phyloP scores from a whole-genome alignment of 495 filamentous ascomycete species.

The Emericellopsis terricola region DNA sequence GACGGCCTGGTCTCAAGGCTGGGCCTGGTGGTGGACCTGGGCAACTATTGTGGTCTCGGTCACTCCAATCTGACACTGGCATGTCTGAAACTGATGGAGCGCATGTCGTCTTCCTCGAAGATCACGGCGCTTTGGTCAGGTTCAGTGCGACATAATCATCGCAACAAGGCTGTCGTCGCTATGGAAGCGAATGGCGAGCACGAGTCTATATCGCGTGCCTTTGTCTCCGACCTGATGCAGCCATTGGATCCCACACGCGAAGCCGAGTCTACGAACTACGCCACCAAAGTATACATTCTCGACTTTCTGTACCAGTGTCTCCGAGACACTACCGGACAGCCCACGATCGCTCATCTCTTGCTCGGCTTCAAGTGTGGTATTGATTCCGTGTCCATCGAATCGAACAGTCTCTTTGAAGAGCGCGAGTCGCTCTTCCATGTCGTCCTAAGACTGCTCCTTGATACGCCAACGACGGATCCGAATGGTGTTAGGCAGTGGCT shows the following conservation, averaged over 20 bases:
- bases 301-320: slow-evolving; percentile 70
- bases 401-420: slow-evolving; percentile 43
- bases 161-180: slow-evolving; percentile 63
- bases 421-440: slow-evolving; percentile 66
- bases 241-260: slow-evolving; percentile 46
- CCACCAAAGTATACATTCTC: slow-evolving; percentile 60
- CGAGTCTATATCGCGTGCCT: slow-evolving; percentile 46
- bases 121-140: slow-evolving; percentile 40
- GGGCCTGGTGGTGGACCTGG: slow-evolving; percentile 54
- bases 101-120: slow-evolving; percentile 63
- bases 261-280: slow-evolving; percentile 43
- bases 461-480: slow-evolving; percentile 41
- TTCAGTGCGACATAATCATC: slow-evolving; percentile 31
- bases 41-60: slow-evolving; percentile 65
- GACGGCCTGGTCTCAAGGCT: slow-evolving; percentile 76
- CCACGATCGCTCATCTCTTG: slow-evolving; percentile 75
- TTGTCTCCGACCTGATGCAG: slow-evolving; percentile 44
- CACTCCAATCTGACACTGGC: slow-evolving; percentile 57
- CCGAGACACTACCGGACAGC: slow-evolving; percentile 43
- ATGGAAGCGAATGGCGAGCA: slow-evolving; percentile 53
- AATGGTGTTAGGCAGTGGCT: slow-evolving; percentile 47
- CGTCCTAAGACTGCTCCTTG: slow-evolving; percentile 46
- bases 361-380: slow-evolving; percentile 70
- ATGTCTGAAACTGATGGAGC: slow-evolving; percentile 66
- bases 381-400: slow-evolving; percentile 41